Conservation (phyloP, 805 yeast genomes). For the Lachancea quebecensis region DNA sequence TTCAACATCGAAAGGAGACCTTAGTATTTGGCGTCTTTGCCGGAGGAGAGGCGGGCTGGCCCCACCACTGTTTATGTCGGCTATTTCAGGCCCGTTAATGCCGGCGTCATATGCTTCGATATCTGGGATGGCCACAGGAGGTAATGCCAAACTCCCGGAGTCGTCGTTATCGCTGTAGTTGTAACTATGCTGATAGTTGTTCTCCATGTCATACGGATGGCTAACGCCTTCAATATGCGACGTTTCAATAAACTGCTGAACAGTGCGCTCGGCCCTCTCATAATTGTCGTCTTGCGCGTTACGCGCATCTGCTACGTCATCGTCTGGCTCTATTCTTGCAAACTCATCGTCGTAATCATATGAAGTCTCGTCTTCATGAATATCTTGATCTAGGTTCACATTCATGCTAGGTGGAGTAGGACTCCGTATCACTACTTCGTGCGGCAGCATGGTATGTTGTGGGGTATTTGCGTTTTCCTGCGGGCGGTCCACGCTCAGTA, state of each 20-base stretch:
- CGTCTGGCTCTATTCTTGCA: constrained; percentile 27
- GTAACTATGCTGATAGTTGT: constrained; percentile 17
- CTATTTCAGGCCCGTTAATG: not conserved
- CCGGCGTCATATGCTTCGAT: not conserved
- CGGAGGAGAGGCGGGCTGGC: not conserved
- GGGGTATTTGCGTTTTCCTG: not conserved
- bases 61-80: not conserved
- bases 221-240: constrained; percentile 14
- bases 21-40: not conserved
- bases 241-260: constrained; percentile 22
- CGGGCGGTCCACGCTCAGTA: too few species aligned
- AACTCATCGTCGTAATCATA: constrained; percentile 34
- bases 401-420: constrained; percentile 6
- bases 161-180: constrained; percentile 29
- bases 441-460: not conserved
- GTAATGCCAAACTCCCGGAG: constrained; percentile 28
- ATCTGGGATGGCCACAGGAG: constrained; percentile 13
- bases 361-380: constrained; percentile 34
- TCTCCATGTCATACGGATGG: constrained; percentile 19
- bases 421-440: not conserved
- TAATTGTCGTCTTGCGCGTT: constrained; percentile 21
- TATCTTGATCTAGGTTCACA: constrained; percentile 40
- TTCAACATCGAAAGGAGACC: not conserved
- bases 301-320: constrained; percentile 20
- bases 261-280: constrained; percentile 5